Conservation (phyloP, 768 basidiomycete species). For the Russula abietina region DNA sequence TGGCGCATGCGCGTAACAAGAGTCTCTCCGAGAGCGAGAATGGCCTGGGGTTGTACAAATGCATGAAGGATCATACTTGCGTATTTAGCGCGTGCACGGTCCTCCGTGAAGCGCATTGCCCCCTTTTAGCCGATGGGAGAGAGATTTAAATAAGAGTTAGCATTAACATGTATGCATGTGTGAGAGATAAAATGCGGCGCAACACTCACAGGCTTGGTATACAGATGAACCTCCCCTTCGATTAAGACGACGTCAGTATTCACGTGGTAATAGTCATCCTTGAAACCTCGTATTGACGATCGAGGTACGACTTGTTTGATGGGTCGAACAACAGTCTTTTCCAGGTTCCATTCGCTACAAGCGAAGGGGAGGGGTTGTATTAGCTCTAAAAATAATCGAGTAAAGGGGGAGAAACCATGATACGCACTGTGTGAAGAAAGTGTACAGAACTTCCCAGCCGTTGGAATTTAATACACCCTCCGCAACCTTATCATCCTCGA, state of each 20-base stretch:
- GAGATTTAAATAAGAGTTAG: not conserved
- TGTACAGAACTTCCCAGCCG: slow-evolving; percentile 39
- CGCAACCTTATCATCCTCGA: slow-evolving; percentile 29
- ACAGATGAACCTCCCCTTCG: slow-evolving; percentile 36
- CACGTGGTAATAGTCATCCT: slow-evolving; percentile 36
- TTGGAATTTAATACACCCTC: slow-evolving; percentile 33
- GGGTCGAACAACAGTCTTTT: slow-evolving; percentile 38
- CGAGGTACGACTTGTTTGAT: slow-evolving; percentile 35
- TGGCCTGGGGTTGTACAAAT: slow-evolving; percentile 5
- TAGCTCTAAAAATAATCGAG: not conserved
- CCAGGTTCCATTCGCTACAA: slow-evolving; percentile 35
- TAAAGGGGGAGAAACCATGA: not conserved
- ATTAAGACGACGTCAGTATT: slow-evolving; percentile 38
- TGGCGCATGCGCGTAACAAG: slow-evolving; percentile 34
- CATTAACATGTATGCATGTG: not conserved
- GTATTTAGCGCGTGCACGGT: not conserved
- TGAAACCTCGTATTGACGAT: slow-evolving; percentile 35
- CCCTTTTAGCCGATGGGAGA: slow-evolving; percentile 7
- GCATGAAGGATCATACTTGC: slow-evolving; percentile 9
- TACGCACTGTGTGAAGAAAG: slow-evolving; percentile 38
- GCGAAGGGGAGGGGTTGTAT: not conserved
- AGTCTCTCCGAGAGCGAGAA: slow-evolving; percentile 29
- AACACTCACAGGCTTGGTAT: slow-evolving; percentile 36
- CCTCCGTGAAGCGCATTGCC: slow-evolving; percentile 19
- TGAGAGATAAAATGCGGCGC: not conserved